A percentile compares a stretch with the other conserved stretches of the same genome.
Evolutionary conservation across 2,329 filamentous ascomycete genomes (phyloP).

Genomic region (Trichophyton simii): DNA sequence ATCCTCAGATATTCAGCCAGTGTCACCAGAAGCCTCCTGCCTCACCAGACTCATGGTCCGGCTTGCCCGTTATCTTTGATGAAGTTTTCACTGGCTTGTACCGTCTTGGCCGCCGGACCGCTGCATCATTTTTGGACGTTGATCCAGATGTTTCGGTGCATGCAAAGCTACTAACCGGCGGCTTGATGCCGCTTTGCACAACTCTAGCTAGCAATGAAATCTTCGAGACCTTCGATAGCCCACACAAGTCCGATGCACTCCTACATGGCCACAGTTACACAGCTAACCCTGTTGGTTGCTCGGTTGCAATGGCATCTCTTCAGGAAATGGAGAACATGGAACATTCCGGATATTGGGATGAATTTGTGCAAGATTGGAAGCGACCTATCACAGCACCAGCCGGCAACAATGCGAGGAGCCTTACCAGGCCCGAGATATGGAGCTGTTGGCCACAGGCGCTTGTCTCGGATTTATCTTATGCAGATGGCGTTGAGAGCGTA

Average conservation of each 20-base stretch:
- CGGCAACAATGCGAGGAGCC: background rate
- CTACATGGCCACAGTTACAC: slow-evolving; percentile 82
- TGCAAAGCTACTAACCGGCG: slow-evolving; percentile 73
- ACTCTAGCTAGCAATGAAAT: slow-evolving; percentile 64
- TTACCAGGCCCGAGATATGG: slow-evolving; percentile 37
- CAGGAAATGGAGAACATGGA: slow-evolving; percentile 49
- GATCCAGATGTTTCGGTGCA: slow-evolving; percentile 67
- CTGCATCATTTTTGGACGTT: slow-evolving; percentile 55
- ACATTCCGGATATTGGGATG: slow-evolving; percentile 43
- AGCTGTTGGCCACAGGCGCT: slow-evolving; percentile 57
- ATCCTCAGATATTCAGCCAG: slow-evolving; percentile 41
- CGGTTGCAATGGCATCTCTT: slow-evolving; percentile 60
- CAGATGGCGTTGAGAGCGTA: slow-evolving; percentile 46
- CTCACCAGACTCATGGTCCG: slow-evolving; percentile 44
- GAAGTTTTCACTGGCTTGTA: slow-evolving; percentile 82
- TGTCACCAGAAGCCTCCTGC: slow-evolving; percentile 13
- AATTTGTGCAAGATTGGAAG: slow-evolving; percentile 41
- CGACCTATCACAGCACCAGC: background rate
- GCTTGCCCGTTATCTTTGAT: slow-evolving; percentile 68
- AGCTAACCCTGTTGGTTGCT: slow-evolving; percentile 67
- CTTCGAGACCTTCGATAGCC: slow-evolving; percentile 57
- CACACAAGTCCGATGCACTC: slow-evolving; percentile 64
- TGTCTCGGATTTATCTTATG: slow-evolving; percentile 46
- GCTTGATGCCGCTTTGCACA: slow-evolving; percentile 61
- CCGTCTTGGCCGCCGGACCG: slow-evolving; percentile 59